Conservation (phyloP, 106 monocot genomes). For the Dendrobium officinale region DNA sequence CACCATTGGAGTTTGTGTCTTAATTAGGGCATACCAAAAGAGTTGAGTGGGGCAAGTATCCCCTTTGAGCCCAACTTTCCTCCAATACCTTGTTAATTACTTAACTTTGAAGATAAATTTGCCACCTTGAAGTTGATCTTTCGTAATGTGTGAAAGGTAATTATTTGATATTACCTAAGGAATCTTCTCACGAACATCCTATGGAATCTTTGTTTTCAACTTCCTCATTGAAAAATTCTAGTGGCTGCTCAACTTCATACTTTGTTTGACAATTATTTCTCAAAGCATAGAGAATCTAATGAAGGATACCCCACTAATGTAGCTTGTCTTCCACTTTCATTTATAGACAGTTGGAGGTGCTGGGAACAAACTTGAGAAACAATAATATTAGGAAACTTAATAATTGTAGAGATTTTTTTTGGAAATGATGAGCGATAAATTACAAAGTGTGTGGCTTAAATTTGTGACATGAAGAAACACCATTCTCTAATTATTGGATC, state of each 20-base stretch:
- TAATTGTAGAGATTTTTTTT: not conserved
- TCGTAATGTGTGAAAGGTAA: not conserved
- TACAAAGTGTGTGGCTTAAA: no score
- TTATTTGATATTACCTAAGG: not conserved
- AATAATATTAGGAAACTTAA: not conserved
- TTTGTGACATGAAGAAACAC: no score
- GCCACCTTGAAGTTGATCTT: no score
- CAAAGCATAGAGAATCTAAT: not conserved
- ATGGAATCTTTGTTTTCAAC: not conserved
- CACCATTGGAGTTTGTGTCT: no score
- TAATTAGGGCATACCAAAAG: no score
- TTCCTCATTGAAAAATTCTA: not conserved
- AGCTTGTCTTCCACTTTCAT: not conserved
- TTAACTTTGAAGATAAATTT: no score
- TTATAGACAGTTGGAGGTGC: not conserved
- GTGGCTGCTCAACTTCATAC: not conserved
- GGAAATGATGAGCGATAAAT: no score
- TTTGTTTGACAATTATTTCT: not conserved
- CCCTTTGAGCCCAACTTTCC: no score
- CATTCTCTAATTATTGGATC: no score
- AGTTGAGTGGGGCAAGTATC: no score
- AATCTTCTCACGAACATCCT: not conserved
- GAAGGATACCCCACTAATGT: not conserved
- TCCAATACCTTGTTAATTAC: no score
- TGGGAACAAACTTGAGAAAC: not conserved